Evolutionary conservation across 2,329 filamentous ascomycete genomes (phyloP).

Genomic region (Fusarium sp.): DNA sequence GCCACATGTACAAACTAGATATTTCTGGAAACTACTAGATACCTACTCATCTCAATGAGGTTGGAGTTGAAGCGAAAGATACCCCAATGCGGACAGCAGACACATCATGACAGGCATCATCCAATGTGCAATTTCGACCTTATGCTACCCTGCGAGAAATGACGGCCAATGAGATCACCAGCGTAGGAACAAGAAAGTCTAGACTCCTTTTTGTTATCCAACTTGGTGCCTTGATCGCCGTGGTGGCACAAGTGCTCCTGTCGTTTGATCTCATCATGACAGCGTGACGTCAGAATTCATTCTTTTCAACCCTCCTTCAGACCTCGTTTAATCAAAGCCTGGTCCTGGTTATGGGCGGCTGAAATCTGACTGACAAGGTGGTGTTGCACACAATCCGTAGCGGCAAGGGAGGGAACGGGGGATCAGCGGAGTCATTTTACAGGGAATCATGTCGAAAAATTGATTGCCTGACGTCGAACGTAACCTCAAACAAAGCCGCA

Average conservation of each 20-base stretch:
- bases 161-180: conserved; percentile 13
- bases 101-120: conserved; percentile 16
- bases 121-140: conserved; percentile 3
- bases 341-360: not conserved
- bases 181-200: not conserved
- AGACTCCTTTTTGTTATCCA: conserved; percentile 2
- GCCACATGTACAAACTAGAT: conserved; percentile 36
- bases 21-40: conserved; percentile 30
- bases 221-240: conserved; percentile 19
- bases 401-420: not conserved
- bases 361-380: conserved; percentile 2
- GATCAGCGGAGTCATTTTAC: conserved; percentile 24
- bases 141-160: conserved; percentile 5
- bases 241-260: conserved; percentile 15
- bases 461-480: conserved; percentile 28
- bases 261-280: conserved; percentile 39
- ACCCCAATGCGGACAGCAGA: conserved; percentile 34
- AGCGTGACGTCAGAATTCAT: conserved; percentile 31
- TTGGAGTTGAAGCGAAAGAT: conserved; percentile 31
- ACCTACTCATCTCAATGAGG: conserved; percentile 46
- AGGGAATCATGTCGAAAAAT: conserved; percentile 20
- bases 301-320: not conserved
- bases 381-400: not conserved
- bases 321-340: conserved; percentile 6
- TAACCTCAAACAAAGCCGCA: conserved; percentile 26